Base-by-base conservation (phyloP, 2,329 filamentous ascomycete genomes). In the Cladophialophora exuberans region DNA sequence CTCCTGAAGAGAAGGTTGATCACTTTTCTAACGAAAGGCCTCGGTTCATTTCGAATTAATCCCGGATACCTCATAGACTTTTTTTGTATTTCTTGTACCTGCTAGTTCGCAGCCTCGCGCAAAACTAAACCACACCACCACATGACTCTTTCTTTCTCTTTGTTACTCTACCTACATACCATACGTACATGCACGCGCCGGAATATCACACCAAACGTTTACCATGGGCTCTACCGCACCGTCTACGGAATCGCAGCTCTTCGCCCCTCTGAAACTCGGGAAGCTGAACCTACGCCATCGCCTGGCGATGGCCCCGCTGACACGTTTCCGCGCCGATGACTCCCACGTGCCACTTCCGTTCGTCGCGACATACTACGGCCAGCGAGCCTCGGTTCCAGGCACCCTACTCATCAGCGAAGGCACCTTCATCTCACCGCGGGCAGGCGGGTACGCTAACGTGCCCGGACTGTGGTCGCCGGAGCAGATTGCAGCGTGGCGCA, bases 231-330 rank as follows among this genome's bases (percentile, higher is more conserved):
- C 55, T 35, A 30, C 51, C 39, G 18, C 43, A 35, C 6, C 45
- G 6, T 20, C 42, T 11, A 6, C 48, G 15, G 33, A 47, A 60
- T 72, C 68, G 59, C 73, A 58, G 63, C 72, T 78, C 36, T 79
- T 78, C 59, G 64, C 67, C 51, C 74, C 77, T 5, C 62, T 79
- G 51, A 62, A 68, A 17, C 70, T 78, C 51, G 71, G 75, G 56
- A 75, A 76, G 65, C 72, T 78, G 35, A 67, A 66, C 5, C 74
- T 84, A 25, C 70, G 74, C 41, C 79, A 83, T 61, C 76, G 81
- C 48, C 68, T 83, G 20, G 70, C 80, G 38, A 65, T 78, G 60
- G 77, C 79, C 1, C 78, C 82, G 2, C 66, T 83, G 52, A 83
- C 81, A 3, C 75, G 81, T n/a, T 79, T 78, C 61, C 75, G 81